Evolutionary conservation across 169 alveolate species (phyloP), one percentile per base, ranked within the genome.

Genomic region (Eimeria sp.): DNA sequence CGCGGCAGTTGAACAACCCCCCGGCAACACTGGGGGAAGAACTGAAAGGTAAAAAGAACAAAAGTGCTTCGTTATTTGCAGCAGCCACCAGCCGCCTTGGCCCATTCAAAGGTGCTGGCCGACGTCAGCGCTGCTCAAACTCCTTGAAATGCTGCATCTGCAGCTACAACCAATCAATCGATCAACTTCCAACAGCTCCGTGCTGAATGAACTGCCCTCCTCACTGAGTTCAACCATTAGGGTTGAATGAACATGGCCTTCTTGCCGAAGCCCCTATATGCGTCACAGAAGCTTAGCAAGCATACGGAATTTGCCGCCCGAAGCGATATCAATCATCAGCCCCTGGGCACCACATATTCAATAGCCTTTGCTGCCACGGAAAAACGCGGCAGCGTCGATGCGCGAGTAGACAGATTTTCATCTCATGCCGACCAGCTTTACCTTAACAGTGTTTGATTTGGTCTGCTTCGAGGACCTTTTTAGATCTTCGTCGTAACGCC

Each of bases 71-170:
- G 52, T 37, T 71, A 37, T 71, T 71, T 71, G 10, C 10, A 9
- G 80, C 80, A 30, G 52, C 30, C 80, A 71, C 52, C 80, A 66
- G 16, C 71, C 49, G 37, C 33, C 49, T 71, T 25, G 54, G 80
- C 80, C 13, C 80, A 71, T 71, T 71, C 80, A 71, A 71, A 71
- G 80, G 18, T 25, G 27, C 52, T 71, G 80, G 80, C 54, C 52
- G 54, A 71, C 54, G 80, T 71, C 49, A 37, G 52, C 80, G 80
- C 80, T 71, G 80, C 80, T 71, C 54, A 71, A 71, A 13, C 52
- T 37, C 80, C 52, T 16, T 71, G 80, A 18, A 37, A 14, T 33
- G 54, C 77, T 10, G 23, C 40, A 68, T 25, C 30, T 10, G 46
- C 77, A n/a, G 77, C 80, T 27, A 14, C 49, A 71, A 33, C 25